Percentiles rank a stretch among this genome's conserved stretches.
phyloP scores from a whole-genome alignment of 2,329 filamentous ascomycete genomes.

The Alternaria angustiovoidea region DNA sequence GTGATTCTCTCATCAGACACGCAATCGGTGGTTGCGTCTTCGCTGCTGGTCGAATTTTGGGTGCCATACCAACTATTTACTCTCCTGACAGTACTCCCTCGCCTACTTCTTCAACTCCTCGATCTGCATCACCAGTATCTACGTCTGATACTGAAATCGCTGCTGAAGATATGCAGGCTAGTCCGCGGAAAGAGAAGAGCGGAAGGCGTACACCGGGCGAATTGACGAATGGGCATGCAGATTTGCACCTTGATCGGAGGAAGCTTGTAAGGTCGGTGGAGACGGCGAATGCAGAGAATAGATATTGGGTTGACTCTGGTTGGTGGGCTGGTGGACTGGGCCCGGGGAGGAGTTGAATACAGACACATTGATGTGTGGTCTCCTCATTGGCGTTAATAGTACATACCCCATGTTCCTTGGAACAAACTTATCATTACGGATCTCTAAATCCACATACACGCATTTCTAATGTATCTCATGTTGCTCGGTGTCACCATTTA shows the following conservation, averaged over 20 bases:
- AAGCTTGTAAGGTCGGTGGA: conserved; percentile 42
- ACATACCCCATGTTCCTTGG: not conserved
- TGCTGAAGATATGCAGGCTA: conserved; percentile 9
- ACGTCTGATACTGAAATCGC: conserved; percentile 25
- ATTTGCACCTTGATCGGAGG: conserved; percentile 49
- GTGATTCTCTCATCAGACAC: conserved; percentile 67
- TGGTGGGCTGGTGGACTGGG: conserved; percentile 50
- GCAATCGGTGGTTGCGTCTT: conserved; percentile 67
- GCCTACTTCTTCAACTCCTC: conserved; percentile 26
- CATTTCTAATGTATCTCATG: not conserved
- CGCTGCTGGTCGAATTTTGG: conserved; percentile 60
- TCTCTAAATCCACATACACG: not conserved
- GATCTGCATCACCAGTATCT: conserved; percentile 32
- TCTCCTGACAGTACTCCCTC: conserved; percentile 20
- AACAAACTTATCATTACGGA: not conserved
- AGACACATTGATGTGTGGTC: not conserved
- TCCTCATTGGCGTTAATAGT: not conserved
- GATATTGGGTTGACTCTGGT: conserved; percentile 43
- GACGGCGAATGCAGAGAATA: conserved; percentile 40
- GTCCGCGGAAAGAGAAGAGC: conserved; percentile 13
- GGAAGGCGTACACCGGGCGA: conserved; percentile 29
- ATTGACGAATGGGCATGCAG: conserved; percentile 48
- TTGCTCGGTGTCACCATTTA: not conserved
- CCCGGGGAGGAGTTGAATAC: conserved; percentile 4
- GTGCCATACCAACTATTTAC: conserved; percentile 33